Conservation (phyloP, 2,329 filamentous ascomycete species). For the Clarireedia paspali region DNA sequence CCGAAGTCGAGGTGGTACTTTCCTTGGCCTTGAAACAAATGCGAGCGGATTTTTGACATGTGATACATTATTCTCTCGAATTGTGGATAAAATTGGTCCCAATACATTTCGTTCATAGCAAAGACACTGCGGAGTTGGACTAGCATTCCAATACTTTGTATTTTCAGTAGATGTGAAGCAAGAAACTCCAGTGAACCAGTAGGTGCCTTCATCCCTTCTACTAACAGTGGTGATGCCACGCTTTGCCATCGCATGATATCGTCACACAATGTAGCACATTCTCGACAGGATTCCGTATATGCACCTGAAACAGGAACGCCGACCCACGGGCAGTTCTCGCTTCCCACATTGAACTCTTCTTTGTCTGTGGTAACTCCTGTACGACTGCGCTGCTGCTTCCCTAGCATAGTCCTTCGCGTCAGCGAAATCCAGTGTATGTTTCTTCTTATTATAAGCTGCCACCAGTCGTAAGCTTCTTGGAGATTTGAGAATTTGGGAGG, state of each 20-base stretch:
- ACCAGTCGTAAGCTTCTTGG: constrained; percentile 8
- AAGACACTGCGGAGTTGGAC: constrained; percentile 7
- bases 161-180: constrained; percentile 8
- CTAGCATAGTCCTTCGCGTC: neutral
- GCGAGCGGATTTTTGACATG: neutral
- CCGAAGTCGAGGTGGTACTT: constrained; percentile 14
- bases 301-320: neutral
- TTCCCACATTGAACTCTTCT: neutral
- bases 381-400: neutral
- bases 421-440: constrained; percentile 10
- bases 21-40: neutral
- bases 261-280: constrained; percentile 8
- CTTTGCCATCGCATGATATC: constrained; percentile 10
- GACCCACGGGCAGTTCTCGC: neutral
- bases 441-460: constrained; percentile 10
- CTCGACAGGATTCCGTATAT: neutral
- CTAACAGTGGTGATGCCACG: constrained; percentile 4
- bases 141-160: constrained; percentile 9
- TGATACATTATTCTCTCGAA: constrained; percentile 10
- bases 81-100: constrained; percentile 8
- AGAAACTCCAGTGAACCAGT: neutral
- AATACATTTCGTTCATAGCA: constrained; percentile 3
- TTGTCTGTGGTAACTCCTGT: neutral
- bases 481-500: constrained; percentile 7
- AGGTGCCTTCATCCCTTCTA: neutral